These are phyloP conservation scores for Nematodospora valgi DNA, from an alignment of 805 yeast genomes.

Conservation along the genomic window DNA sequence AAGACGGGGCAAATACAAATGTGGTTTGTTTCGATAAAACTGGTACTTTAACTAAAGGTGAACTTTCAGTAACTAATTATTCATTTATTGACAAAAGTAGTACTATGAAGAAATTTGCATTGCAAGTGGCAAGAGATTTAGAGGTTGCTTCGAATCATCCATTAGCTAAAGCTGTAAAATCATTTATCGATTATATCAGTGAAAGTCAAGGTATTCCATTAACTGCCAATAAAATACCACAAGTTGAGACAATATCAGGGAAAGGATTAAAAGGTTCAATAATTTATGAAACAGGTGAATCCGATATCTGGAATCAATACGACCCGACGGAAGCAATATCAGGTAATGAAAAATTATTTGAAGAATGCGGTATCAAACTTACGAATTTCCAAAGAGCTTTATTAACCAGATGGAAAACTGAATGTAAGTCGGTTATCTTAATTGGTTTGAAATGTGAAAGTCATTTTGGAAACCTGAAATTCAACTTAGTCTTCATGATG, in stretches of 20 bases:
- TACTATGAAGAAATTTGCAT: slow-evolving; percentile 19
- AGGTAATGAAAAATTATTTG: slow-evolving; percentile 62
- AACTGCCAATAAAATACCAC: slow-evolving; percentile 38
- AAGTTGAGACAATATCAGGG: slow-evolving; percentile 55
- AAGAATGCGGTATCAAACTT: slow-evolving; percentile 42
- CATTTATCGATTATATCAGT: slow-evolving; percentile 30
- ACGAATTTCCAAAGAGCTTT: slow-evolving; percentile 22
- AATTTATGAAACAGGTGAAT: slow-evolving; percentile 14
- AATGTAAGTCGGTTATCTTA: slow-evolving; percentile 61
- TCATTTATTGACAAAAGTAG: slow-evolving; percentile 20
- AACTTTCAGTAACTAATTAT: slow-evolving; percentile 53
- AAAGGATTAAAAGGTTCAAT: slow-evolving; percentile 53
- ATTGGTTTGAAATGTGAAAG: slow-evolving; percentile 42
- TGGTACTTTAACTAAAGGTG: slow-evolving; percentile 72
- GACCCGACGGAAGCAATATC: slow-evolving; percentile 37
- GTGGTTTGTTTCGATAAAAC: slow-evolving; percentile 76
- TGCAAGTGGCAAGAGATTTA: slow-evolving; percentile 54
- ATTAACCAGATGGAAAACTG: slow-evolving; percentile 53
- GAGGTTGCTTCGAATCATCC: slow-evolving; percentile 71
- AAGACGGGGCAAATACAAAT: slow-evolving; percentile 64
- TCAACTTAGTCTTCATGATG: slow-evolving; percentile 43
- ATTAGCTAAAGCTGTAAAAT: slow-evolving; percentile 54
- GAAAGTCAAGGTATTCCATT: slow-evolving; percentile 14
- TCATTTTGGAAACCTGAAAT: slow-evolving; percentile 23
- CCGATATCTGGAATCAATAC: slow-evolving; percentile 28